These are phyloP conservation scores for Biscogniauxia mediterranea DNA, from an alignment of 2,329 filamentous ascomycete species.

Conservation along the genomic window DNA sequence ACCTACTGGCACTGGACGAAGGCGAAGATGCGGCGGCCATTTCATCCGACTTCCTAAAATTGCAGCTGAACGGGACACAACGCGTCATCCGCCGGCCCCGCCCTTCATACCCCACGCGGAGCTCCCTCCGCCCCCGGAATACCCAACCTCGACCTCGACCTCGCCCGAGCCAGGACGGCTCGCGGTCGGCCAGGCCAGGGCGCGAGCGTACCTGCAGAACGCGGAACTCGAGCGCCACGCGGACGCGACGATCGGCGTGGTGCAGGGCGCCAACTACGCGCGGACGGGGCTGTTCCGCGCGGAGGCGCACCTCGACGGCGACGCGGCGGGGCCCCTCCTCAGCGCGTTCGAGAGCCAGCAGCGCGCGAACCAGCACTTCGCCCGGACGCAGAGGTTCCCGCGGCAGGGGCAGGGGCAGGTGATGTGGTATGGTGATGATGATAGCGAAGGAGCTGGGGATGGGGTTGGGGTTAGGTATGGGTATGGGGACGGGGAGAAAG, in stretches of 20 bases:
- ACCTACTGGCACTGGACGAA: slow-evolving; percentile 50
- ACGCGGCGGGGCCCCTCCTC: slow-evolving; percentile 44
- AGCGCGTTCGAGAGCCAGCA: slow-evolving; percentile 44
- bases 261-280: slow-evolving; percentile 55
- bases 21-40: slow-evolving; percentile 34
- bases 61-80: slow-evolving; percentile 34
- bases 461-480: slow-evolving; percentile 6
- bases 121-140: slow-evolving; percentile 41
- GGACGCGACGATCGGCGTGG: slow-evolving; percentile 50
- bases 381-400: not conserved
- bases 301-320: slow-evolving; percentile 47
- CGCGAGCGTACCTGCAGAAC: slow-evolving; percentile 36
- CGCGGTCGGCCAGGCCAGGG: slow-evolving; percentile 27
- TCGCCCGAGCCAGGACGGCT: slow-evolving; percentile 18
- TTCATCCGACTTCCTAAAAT: slow-evolving; percentile 31
- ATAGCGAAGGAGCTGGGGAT: too few species aligned
- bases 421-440: too few species aligned
- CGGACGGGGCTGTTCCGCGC: slow-evolving; percentile 44
- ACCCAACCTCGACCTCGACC: slow-evolving; percentile 16
- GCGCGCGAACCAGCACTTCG: slow-evolving; percentile 35
- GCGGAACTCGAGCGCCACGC: slow-evolving; percentile 42
- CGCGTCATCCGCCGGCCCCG: slow-evolving; percentile 44
- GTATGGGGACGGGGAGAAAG: not conserved
- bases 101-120: slow-evolving; percentile 51
- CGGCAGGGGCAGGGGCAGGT: slow-evolving; percentile 4